Evolutionary conservation across 257 asterid genomes (phyloP), one percentile per base, ranked within the genome.

Genomic region (Solanum lycopersicoides): DNA sequence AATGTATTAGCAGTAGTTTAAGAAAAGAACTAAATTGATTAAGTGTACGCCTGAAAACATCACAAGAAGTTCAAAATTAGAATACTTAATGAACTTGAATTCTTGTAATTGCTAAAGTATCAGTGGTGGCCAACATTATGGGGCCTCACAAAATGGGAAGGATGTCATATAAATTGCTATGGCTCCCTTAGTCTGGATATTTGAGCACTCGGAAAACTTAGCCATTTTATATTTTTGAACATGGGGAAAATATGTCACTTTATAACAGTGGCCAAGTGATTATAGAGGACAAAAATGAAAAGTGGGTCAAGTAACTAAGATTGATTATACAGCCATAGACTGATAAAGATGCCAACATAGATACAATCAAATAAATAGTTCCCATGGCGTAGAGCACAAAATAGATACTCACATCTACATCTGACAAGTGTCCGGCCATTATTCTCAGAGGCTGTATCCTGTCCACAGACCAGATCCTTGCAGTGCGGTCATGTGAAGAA

Each of bases 401-500:
- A 44, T 15, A n/a, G 84, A 18, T 85, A 92, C 99, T 94, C 91
- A 96, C 99, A 92, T 97, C 99, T 60, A 97, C 99, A 90, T 97
- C 99, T 68, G 99, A 96, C 84, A 97, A 91, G 92, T 97, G 99
- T 84, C 99, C 99, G 37, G 99, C 99, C 99, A 97, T 91, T 90
- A 97, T 93, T 88, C 99, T 94, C 84, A 97, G 90, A 85, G 99
- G 99, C 90, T 96, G 98, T 89, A 94, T 91, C 87, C 97, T 92
- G 89, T 97, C 99, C 92, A 95, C 87, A 28, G 99, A 94, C 99
- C 99, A 97, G 93, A 97, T 94, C 93, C 97, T 92, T 89, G 99
- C 98, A 3, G 99, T 97, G 71, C 99, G 96, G 89, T 97, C 99
- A 90, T 97, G 99, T 63, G 99, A 97, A 90, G 98, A 94, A 88